Evolutionary conservation across 192 early-diverging fungal genomes (phyloP).

Genomic region (Diversispora epigaea): DNA sequence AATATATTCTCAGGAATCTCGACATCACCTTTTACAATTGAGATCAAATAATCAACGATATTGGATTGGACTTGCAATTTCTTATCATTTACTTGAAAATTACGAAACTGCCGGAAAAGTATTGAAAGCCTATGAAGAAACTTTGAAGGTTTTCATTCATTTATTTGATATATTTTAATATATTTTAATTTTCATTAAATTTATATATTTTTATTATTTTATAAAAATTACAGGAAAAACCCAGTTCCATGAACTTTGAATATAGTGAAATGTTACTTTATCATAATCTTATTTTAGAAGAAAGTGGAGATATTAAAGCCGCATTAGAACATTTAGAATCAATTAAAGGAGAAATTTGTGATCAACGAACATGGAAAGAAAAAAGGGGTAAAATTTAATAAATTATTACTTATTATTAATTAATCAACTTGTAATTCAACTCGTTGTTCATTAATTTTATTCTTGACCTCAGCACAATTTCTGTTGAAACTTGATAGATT

Average conservation of each 20-base stretch:
- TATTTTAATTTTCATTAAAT: neutral
- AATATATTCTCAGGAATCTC: slow-evolving; percentile 57
- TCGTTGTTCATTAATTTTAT: neutral
- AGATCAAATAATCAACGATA: slow-evolving; percentile 68
- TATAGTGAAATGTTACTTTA: slow-evolving; percentile 84
- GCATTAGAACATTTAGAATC: slow-evolving; percentile 78
- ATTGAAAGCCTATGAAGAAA: slow-evolving; percentile 67
- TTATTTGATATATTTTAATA: neutral
- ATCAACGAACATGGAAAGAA: slow-evolving; percentile 72
- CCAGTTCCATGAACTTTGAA: slow-evolving; percentile 56
- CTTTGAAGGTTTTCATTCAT: slow-evolving; percentile 52
- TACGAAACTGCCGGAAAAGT: slow-evolving; percentile 75
- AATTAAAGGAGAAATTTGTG: slow-evolving; percentile 73
- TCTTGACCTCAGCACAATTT: slow-evolving; percentile 47
- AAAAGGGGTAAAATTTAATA: slow-evolving; percentile 46
- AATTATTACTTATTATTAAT: neutral
- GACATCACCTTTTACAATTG: slow-evolving; percentile 65
- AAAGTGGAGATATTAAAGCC: slow-evolving; percentile 69
- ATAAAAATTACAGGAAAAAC: slow-evolving; percentile 35
- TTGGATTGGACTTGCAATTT: slow-evolving; percentile 85
- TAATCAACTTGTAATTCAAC: neutral
- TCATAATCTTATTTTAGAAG: slow-evolving; percentile 83
- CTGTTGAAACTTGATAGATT: slow-evolving; percentile 64
- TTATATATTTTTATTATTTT: neutral
- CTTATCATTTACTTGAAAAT: slow-evolving; percentile 78